Percentiles rank a stretch among this genome's conserved stretches.
Conservation (phyloP, 805 yeast genomes). For the Saccharomycopsis microspora region DNA sequence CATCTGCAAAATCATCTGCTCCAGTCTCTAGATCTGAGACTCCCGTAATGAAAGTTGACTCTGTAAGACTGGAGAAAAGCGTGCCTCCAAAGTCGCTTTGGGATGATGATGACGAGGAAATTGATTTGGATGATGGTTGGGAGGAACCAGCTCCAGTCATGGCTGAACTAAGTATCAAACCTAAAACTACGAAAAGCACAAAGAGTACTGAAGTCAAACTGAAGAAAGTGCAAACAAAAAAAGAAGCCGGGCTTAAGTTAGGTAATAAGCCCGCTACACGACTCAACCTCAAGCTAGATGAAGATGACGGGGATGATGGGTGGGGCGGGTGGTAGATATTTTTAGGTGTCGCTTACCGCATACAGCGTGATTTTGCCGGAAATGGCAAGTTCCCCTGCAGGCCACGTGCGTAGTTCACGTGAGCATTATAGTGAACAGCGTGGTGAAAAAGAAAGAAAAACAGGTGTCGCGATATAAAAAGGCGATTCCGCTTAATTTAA, state of each 20-base stretch:
- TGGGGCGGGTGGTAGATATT: constrained; percentile 36
- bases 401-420: not conserved
- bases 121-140: constrained; percentile 17
- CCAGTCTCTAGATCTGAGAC: constrained; percentile 1
- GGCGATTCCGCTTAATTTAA: no score
- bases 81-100: not conserved
- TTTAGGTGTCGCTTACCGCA: not conserved
- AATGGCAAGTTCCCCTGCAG: not conserved
- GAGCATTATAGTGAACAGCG: not conserved
- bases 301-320: constrained; percentile 26
- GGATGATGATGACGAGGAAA: constrained; percentile 12
- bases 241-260: constrained; percentile 3
- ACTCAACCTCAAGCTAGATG: constrained; percentile 21
- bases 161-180: no score
- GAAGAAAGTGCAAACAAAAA: not conserved
- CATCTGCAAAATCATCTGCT: not conserved
- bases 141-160: not conserved
- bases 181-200: not conserved
- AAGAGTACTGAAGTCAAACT: not conserved
- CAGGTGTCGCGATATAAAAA: no score
- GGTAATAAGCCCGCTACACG: constrained; percentile 14
- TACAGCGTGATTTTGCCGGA: not conserved
- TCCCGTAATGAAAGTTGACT: not conserved
- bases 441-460: no score
- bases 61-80: not conserved